A percentile compares a stretch with the other conserved stretches of the same genome.
These are phyloP conservation scores for Colletotrichum sp. DNA, from an alignment of 2,329 filamentous ascomycete genomes.

Conservation along the genomic window DNA sequence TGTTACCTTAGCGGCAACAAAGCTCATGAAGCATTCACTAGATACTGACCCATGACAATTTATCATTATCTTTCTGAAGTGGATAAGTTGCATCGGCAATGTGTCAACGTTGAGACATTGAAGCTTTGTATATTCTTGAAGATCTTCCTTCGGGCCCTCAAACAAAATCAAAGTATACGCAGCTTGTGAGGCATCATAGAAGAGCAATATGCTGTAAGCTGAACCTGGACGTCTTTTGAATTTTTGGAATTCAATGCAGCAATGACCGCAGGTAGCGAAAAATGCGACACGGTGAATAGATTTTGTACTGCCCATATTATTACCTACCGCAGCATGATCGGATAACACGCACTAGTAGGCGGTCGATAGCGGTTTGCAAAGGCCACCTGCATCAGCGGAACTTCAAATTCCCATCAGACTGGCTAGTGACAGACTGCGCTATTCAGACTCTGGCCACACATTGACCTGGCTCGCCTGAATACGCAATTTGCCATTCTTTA, in stretches of 20 bases:
- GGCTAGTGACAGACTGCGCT: not conserved
- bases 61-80: not conserved
- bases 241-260: accelerated
- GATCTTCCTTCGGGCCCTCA: not conserved
- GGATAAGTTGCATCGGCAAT: not conserved
- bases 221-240: not conserved
- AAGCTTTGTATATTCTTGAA: not conserved
- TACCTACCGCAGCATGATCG: not conserved
- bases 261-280: not conserved
- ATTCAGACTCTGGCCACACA: not conserved
- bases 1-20: not conserved
- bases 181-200: not conserved
- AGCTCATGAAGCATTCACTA: not conserved
- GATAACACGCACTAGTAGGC: not conserved
- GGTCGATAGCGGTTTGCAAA: not conserved
- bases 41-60: not conserved
- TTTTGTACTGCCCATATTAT: not conserved
- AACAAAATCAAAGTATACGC: not conserved
- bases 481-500: not conserved
- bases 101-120: not conserved
- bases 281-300: not conserved
- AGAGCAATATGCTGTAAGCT: not conserved
- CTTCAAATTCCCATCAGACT: accelerated
- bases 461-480: not conserved
- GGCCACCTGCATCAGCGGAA: not conserved